Conservation (phyloP, 257 asterid genomes). For the Eucommia ulmoides region DNA sequence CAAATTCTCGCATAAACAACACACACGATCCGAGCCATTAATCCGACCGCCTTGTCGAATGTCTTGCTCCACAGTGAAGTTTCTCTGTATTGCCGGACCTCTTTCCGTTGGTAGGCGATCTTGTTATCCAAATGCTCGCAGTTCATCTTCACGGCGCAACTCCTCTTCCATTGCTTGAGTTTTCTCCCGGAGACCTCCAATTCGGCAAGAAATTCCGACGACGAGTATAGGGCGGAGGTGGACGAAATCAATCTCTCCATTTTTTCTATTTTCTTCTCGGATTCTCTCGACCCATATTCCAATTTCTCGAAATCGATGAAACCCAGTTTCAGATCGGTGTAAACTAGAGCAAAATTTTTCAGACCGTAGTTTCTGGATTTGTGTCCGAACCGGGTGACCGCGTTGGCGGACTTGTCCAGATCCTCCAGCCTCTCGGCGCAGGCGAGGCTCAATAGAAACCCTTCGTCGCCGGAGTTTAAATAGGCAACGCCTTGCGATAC, state of each 20-base stretch:
- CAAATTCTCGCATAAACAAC: conserved; percentile 60
- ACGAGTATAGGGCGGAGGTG: conserved; percentile 62
- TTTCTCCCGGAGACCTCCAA: conserved; percentile 69
- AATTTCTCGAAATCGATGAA: conserved; percentile 52
- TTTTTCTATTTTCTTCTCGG: conserved; percentile 64
- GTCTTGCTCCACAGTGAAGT: conserved; percentile 69
- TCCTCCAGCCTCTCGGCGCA: conserved; percentile 75
- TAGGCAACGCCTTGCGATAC: conserved; percentile 52
- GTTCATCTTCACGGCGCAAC: conserved; percentile 53
- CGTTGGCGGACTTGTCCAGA: conserved; percentile 35
- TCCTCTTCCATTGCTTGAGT: conserved; percentile 42
- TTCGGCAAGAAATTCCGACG: conserved; percentile 74
- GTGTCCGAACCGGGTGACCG: conserved; percentile 54
- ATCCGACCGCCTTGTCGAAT: conserved; percentile 58
- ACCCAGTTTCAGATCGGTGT: conserved; percentile 35
- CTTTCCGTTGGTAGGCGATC: conserved; percentile 63
- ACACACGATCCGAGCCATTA: conserved; percentile 67
- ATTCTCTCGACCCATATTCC: conserved; percentile 60
- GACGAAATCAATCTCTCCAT: conserved; percentile 44
- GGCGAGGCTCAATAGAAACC: conserved; percentile 56
- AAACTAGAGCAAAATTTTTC: conserved; percentile 74
- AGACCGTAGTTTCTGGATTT: conserved; percentile 60
- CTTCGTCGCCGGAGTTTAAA: conserved; percentile 70
- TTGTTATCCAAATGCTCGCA: conserved; percentile 75
- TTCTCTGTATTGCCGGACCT: conserved; percentile 58